These are phyloP conservation scores for Hanseniaspora gamundiae DNA, from an alignment of 1,139 yeast species.

Conservation along the genomic window DNA sequence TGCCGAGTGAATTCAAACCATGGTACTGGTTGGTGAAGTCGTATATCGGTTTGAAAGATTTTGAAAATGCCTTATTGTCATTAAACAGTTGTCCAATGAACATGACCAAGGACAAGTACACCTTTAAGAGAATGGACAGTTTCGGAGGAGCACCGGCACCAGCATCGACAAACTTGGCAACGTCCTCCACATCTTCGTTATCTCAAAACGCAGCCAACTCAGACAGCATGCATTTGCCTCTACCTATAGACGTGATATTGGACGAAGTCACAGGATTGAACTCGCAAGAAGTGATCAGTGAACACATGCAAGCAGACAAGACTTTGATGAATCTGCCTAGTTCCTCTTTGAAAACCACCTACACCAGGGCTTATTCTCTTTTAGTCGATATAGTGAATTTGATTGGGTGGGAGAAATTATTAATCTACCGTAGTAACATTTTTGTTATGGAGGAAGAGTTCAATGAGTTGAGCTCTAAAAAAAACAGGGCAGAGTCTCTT, in stretches of 20 bases:
- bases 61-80: constrained; percentile 73
- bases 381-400: constrained; percentile 64
- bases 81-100: constrained; percentile 94
- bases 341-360: constrained; percentile 72
- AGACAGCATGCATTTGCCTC: constrained; percentile 59
- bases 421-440: constrained; percentile 74
- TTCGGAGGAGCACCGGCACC: constrained; percentile 8
- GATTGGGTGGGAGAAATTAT: constrained; percentile 84
- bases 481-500: constrained; percentile 29
- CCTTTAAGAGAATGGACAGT: constrained; percentile 27
- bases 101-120: constrained; percentile 68
- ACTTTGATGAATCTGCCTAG: constrained; percentile 71
- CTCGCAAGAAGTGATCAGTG: constrained; percentile 45
- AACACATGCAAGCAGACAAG: constrained; percentile 50
- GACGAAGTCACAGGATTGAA: constrained; percentile 43
- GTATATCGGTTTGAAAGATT: constrained; percentile 66
- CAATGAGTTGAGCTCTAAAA: constrained; percentile 32
- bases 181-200: background rate
- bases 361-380: constrained; percentile 72
- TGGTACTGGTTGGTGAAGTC: constrained; percentile 76
- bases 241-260: constrained; percentile 66
- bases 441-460: constrained; percentile 96
- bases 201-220: background rate
- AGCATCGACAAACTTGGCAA: background rate
- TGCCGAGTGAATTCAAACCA: constrained; percentile 88